Conservation (phyloP, 2,329 filamentous ascomycete species). For the Diplodia corticola region DNA sequence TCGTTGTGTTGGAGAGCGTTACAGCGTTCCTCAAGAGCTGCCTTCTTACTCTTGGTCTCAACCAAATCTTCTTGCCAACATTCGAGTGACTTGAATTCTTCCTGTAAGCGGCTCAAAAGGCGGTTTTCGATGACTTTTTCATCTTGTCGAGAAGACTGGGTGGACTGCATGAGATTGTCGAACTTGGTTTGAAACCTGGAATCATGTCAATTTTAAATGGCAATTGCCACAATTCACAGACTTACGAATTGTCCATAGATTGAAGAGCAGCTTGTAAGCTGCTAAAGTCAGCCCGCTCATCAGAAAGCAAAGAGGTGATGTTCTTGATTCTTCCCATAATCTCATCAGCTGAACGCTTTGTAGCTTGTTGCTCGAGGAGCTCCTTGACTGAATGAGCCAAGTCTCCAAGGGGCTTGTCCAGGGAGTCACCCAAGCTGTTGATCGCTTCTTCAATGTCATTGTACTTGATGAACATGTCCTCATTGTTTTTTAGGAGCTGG, state of each 20-base stretch:
- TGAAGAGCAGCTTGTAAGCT: background rate
- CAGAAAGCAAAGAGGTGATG: background rate
- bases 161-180: background rate
- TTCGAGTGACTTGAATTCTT: background rate
- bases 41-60: background rate
- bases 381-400: background rate
- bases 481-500: background rate
- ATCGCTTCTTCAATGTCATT: background rate
- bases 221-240: background rate
- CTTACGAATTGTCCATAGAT: background rate
- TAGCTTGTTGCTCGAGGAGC: background rate
- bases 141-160: background rate
- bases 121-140: background rate
- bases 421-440: background rate
- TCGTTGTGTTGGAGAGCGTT: background rate
- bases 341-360: background rate
- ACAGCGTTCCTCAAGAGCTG: constrained; percentile 18
- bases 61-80: background rate
- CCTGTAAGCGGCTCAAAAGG: background rate
- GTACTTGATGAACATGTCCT: background rate
- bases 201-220: background rate
- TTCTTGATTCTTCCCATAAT: background rate
- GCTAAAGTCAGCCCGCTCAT: background rate
- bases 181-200: background rate
- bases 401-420: background rate